phyloP scores from a whole-genome alignment of 192 early-diverging fungal genomes.

The Umbelopsis sp. region DNA sequence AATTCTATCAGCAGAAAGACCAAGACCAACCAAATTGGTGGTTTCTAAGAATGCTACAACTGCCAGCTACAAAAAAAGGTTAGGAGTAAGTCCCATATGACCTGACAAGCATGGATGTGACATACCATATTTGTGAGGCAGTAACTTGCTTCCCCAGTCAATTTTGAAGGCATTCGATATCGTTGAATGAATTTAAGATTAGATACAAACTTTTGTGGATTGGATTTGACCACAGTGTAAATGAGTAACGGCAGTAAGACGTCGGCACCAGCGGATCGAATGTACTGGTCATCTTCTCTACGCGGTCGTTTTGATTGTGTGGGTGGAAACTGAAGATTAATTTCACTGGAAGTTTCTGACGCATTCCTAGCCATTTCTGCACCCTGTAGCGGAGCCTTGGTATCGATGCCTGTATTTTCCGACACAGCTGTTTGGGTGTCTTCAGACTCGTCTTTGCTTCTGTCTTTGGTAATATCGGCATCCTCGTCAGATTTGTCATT shows the following conservation, averaged over 20 bases:
- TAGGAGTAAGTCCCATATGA: no score
- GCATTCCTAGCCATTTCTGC: neutral
- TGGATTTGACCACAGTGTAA: conserved; percentile 65
- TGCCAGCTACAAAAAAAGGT: conserved; percentile 36
- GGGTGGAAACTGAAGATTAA: conserved; percentile 11
- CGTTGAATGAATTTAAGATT: conserved; percentile 63
- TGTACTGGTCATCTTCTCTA: conserved; percentile 4
- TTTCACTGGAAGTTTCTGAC: conserved; percentile 5
- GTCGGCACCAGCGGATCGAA: conserved; percentile 51
- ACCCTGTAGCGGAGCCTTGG: neutral
- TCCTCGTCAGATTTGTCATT: neutral
- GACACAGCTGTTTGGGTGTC: neutral
- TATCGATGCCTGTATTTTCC: neutral
- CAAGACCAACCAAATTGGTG: conserved; percentile 45
- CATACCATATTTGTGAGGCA: conserved; percentile 55
- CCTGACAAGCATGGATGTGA: neutral
- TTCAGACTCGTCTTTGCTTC: neutral
- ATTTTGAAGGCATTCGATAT: conserved; percentile 39
- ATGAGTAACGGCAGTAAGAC: conserved; percentile 70
- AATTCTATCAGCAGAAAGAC: conserved; percentile 46
- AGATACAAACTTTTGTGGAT: conserved; percentile 69
- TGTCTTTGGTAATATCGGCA: neutral
- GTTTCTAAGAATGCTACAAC: conserved; percentile 50
- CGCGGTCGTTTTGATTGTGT: neutral
- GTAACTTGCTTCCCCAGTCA: conserved; percentile 47